A percentile compares a stretch with the other conserved stretches of the same genome.
phyloP scores from a whole-genome alignment of 495 filamentous ascomycete species.

The Penicillium lagena region DNA sequence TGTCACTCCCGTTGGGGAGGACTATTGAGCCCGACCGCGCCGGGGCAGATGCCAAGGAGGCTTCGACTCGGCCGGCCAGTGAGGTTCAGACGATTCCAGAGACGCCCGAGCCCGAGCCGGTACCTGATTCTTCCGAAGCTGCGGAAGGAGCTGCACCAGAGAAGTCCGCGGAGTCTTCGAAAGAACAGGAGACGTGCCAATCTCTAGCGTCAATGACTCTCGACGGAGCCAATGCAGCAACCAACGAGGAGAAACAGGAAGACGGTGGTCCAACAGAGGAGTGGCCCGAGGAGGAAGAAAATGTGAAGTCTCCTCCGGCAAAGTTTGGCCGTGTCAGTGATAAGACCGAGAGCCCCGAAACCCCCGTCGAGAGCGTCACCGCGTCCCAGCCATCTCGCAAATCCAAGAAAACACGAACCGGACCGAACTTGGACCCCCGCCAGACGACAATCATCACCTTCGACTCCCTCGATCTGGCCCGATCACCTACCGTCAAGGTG shows the following conservation, averaged over 20 bases:
- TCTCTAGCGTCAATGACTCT: constrained; percentile 22
- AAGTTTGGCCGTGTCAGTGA: not conserved
- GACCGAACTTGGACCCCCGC: constrained; percentile 16
- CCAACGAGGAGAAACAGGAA: constrained; percentile 1
- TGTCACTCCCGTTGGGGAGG: constrained; percentile 24
- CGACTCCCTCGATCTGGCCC: constrained; percentile 67
- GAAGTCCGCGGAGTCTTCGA: constrained; percentile 5
- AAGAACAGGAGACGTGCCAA: constrained; percentile 15
- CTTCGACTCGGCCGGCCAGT: constrained; percentile 7
- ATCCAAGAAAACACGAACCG: constrained; percentile 18
- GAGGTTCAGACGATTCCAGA: constrained; percentile 29
- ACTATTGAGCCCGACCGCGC: constrained; percentile 7
- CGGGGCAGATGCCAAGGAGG: constrained; percentile 2
- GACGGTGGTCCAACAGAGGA: constrained; percentile 8
- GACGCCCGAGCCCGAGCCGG: constrained; percentile 21
- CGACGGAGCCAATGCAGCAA: constrained; percentile 2
- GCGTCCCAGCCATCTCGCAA: constrained; percentile 10
- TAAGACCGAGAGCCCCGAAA: not conserved
- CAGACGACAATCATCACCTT: constrained; percentile 76
- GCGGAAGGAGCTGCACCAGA: not conserved
- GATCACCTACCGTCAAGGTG: constrained; percentile 51
- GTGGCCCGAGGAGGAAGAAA: constrained; percentile 24
- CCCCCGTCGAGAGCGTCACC: not conserved
- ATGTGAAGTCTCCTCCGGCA: constrained; percentile 3
- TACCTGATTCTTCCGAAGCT: not conserved